phyloP scores from a whole-genome alignment of 345 rosid species.

The Eucalyptus rudis region DNA sequence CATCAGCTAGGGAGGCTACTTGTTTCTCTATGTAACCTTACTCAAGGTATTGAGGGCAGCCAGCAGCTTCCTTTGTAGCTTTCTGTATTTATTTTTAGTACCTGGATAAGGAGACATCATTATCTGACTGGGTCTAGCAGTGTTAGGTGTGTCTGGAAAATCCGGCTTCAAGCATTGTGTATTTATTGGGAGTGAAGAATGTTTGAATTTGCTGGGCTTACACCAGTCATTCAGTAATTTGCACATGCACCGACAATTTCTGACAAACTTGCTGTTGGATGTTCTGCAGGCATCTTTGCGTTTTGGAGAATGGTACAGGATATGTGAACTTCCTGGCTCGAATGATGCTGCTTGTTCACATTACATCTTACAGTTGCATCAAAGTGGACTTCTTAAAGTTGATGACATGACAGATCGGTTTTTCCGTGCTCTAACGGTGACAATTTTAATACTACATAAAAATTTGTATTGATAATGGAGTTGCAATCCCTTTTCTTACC shows the following conservation, averaged over 20 bases:
- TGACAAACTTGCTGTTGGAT: neutral
- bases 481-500: neutral
- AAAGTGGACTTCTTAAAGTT: slow-evolving; percentile 73
- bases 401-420: slow-evolving; percentile 81
- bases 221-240: neutral
- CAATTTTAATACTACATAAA: neutral
- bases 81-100: neutral
- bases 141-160: neutral
- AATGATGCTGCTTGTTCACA: slow-evolving; percentile 54
- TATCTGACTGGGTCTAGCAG: neutral
- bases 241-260: neutral
- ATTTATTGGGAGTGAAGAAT: neutral
- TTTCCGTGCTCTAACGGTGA: slow-evolving; percentile 67
- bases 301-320: slow-evolving; percentile 68
- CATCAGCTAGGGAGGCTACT: neutral
- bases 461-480: neutral
- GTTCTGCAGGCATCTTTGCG: slow-evolving; percentile 49
- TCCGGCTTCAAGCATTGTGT: neutral
- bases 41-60: neutral
- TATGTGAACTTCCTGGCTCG: slow-evolving; percentile 69
- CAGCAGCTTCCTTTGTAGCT: neutral
- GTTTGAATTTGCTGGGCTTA: neutral
- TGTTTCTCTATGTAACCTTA: neutral
- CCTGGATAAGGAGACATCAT: neutral
- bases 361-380: slow-evolving; percentile 64